Evolutionary conservation across 345 rosid species (phyloP), one percentile per base, ranked within the genome.

Genomic region (Dovyalis caffra): DNA sequence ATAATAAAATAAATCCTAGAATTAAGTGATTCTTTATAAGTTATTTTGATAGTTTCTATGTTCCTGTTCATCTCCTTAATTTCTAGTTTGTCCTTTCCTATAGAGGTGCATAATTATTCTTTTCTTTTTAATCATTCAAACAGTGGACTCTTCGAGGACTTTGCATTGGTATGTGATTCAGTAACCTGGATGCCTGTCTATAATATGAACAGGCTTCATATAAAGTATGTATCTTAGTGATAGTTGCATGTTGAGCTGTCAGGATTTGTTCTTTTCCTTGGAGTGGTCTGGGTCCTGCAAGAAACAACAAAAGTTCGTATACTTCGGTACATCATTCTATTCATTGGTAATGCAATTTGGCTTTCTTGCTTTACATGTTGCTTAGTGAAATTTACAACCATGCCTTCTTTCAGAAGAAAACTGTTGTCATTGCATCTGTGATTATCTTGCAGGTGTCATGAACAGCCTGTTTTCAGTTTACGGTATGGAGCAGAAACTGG

Each of bases 131-230:
- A 21, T 61, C 23, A 75, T 57, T 73, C 15, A 45, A 38, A 76
- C 79, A 76, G 79, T 76, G 79, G 79, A 76, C 79, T 60, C 79
- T 71, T 34, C 79, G 79, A 34, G 79, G 79, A 58, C 71, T 77
- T 35, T 71, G 75, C 38, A 77, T 77, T 34, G 79, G 75, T 77
- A 71, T 15, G 79, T 77, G 28, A 25, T 64, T 64, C 61, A 23
- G 57, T 63, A 51, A 51, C 35, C 51, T n/a, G n/a, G n/a, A n/a
- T n/a, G n/a, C n/a, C n/a, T 68, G 74, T 10, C 69, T 60, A 43
- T 26, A 75, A 21, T 26, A 1, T 69, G 62, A 56, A 38, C 16
- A n/a, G 43, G 65, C 43, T 32, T 53, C 38, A 47, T 64, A 57
- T 57, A 18, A 18, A 57, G 31, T 28, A 28, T 9, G 8, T 40